Evolutionary conservation across 2,329 filamentous ascomycete species (phyloP).

Genomic region (Hirsutella thompsonii): DNA sequence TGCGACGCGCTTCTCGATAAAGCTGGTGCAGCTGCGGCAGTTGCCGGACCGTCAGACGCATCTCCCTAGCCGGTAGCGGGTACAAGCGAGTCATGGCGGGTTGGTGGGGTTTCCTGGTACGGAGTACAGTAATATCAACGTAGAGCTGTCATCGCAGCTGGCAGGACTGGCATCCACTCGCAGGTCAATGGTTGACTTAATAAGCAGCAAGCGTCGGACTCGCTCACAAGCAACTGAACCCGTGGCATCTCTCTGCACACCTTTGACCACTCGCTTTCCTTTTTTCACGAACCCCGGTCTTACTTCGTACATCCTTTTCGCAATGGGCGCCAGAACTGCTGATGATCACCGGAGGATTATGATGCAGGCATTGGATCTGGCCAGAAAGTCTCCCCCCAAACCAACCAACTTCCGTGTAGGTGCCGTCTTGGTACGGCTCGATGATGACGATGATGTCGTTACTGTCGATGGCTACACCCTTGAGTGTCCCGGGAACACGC

Average conservation of each 20-base stretch:
- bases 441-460: constrained; percentile 33
- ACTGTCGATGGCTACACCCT: constrained; percentile 81
- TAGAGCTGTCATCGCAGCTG: no score
- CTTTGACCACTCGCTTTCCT: not conserved
- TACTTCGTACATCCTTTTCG: not conserved
- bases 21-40: no score
- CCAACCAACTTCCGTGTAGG: constrained; percentile 91
- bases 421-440: constrained; percentile 61
- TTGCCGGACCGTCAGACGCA: not conserved
- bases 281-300: not conserved
- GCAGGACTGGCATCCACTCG: no score
- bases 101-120: no score
- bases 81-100: no score
- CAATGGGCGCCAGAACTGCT: constrained; percentile 11
- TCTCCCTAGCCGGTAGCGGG: not conserved
- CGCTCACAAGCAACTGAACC: not conserved
- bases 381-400: constrained; percentile 67
- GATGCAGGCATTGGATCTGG: constrained; percentile 60
- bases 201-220: no score
- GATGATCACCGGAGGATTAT: constrained; percentile 42
- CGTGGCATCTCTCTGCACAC: not conserved
- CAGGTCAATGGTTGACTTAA: no score
- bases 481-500: constrained; percentile 84
- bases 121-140: no score
- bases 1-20: constrained; percentile 1